Evolutionary conservation across 495 filamentous ascomycete species (phyloP).

Genomic region (Hyaloscypha bicolor): DNA sequence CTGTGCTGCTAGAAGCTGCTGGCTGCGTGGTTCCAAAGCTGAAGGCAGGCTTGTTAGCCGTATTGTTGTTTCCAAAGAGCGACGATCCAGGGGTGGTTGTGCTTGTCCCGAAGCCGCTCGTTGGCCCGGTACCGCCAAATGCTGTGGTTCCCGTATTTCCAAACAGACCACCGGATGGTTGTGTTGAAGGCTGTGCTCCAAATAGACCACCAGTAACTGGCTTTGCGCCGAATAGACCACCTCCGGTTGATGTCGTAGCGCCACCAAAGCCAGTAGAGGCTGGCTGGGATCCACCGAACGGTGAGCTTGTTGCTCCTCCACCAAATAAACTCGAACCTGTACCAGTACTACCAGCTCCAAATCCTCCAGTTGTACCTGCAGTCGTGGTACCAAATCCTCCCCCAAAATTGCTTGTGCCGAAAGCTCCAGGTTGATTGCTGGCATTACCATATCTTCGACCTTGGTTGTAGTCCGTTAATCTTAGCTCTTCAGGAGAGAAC

Average conservation of each 20-base stretch:
- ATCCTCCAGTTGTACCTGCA: slow-evolving; percentile 37
- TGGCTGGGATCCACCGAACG: slow-evolving; percentile 57
- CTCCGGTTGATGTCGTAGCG: slow-evolving; percentile 47
- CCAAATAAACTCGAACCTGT: slow-evolving; percentile 54
- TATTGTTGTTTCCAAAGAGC: slow-evolving; percentile 35
- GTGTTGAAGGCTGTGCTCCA: slow-evolving; percentile 27
- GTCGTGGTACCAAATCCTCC: slow-evolving; percentile 47
- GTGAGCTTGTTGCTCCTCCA: slow-evolving; percentile 43
- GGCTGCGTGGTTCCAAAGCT: slow-evolving; percentile 39
- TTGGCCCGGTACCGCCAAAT: slow-evolving; percentile 33
- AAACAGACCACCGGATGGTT: slow-evolving; percentile 37
- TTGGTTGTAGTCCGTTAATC: slow-evolving; percentile 85
- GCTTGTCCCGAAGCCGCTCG: slow-evolving; percentile 38
- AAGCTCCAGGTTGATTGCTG: slow-evolving; percentile 80
- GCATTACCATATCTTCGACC: slow-evolving; percentile 80
- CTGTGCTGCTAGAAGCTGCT: slow-evolving; percentile 40
- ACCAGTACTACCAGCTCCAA: slow-evolving; percentile 45
- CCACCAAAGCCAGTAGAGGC: slow-evolving; percentile 46
- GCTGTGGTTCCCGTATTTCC: slow-evolving; percentile 33
- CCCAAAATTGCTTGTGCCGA: slow-evolving; percentile 72
- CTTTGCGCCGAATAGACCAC: slow-evolving; percentile 56
- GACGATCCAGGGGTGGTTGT: slow-evolving; percentile 31
- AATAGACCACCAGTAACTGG: slow-evolving; percentile 36
- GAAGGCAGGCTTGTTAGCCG: slow-evolving; percentile 34
- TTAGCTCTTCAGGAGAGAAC: slow-evolving; percentile 87